Evolutionary conservation across 495 filamentous ascomycete genomes (phyloP), one percentile per base, ranked within the genome.

Genomic region (Neurospora sp.): DNA sequence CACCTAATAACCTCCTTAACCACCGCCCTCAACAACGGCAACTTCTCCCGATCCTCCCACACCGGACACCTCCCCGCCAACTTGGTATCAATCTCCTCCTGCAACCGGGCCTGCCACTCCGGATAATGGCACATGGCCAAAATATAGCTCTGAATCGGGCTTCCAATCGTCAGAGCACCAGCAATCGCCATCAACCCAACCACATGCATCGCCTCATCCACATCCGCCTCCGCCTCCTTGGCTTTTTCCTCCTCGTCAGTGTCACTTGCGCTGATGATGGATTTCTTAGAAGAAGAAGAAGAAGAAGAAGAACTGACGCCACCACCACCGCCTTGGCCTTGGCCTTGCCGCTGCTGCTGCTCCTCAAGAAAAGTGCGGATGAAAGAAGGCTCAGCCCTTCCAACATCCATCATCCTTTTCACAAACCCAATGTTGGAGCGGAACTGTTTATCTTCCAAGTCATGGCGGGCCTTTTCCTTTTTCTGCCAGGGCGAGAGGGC

Each of bases 1-100:
- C 89, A 91, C 69, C 89, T 83, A 27, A 90, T 80, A 14, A 86
- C 82, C 78, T 91, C 89, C 77, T 89, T 87, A n/a, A 90, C 83
- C 12, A 87, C 82, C 1, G 89, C 88, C 41, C 88, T 80, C 70
- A 90, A 74, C 71, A 84, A 72, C 8, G 86, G 87, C 16, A 88
- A 70, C 39, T 78, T 74, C 68, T 82, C 79, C 14, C 82, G 71
- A 69, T 88, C 85, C 38, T 82, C 82, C 81, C 85, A 87, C 71
- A 79, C 72, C n/a, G 87, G 87, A 68, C 86, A 83, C 40, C 78
- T 73, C 1, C 82, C 86, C 12, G 79, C 84, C 37, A 86, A 84
- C 12, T 85, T 82, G 0, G 53, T 68, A 70, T 90, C 88, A 45
- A 90, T 79, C 79, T 91, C 89, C 40, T 84, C 75, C 73, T 89